Evolutionary conservation across 129 eudicot species (phyloP), one percentile per base, ranked within the genome.

Genomic region (Logfia minima): DNA sequence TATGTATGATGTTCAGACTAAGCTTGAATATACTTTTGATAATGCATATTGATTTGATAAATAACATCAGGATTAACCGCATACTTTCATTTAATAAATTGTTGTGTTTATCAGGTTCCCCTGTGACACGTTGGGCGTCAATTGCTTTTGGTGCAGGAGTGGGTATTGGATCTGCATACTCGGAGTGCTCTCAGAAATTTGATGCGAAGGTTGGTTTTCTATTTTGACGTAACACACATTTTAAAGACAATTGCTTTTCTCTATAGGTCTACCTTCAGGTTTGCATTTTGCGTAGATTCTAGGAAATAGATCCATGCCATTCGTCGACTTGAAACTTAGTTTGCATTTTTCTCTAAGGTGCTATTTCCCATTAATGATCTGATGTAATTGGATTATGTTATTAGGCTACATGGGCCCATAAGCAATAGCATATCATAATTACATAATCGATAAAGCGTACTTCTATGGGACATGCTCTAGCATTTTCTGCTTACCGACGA

Each of bases 101-200:
- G 52, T 28, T 31, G 61, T 11, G 67, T 34, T 23, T 68, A 23
- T 78, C 83, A 93, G 98, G 95, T 28, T 83, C 92, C 51, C 98
- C 96, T 37, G 88, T 77, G 64, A 86, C 95, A 48, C 95, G 98
- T 23, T 88, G 96, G 98, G 96, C 96, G 71, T 74, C 96, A 43
- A 87, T 93, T 53, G 98, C 98, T 75, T 90, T 93, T 70, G 95
- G 96, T 67, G 98, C 96, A 43, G 98, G 96, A 75, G 72, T 90
- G 76, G 98, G 95, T 66, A 83, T 93, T 58, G 98, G 98, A 52
- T 88, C 96, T 84, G 92, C 98, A 48, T 93, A 90, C 85, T 34
- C 96, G 13, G 98, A 93, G 60, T 88, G 95, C 85, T 90, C 92
- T 23, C 86, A 74, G 13, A 80, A 83, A 60, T 93, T 90, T 68